Percentiles rank a stretch among this genome's conserved stretches.
phyloP scores from a whole-genome alignment of 78 protist species.

The Dictyostelium firmibasis region DNA sequence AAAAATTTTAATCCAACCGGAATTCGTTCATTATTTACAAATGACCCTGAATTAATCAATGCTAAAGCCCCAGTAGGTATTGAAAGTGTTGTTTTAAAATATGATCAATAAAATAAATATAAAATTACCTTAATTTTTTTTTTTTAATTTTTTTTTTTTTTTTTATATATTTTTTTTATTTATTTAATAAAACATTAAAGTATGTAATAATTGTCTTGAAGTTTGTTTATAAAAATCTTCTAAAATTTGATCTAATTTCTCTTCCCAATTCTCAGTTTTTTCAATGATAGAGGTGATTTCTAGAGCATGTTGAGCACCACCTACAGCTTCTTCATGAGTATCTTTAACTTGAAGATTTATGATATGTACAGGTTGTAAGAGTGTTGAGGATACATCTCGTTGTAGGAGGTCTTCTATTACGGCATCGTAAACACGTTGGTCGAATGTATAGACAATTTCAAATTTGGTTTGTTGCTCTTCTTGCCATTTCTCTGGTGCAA shows the following conservation, averaged over 20 bases:
- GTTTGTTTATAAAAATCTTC: slow-evolving; percentile 47
- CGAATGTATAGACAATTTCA: slow-evolving; percentile 77
- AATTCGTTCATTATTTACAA: background rate
- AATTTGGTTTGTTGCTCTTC: slow-evolving; percentile 38
- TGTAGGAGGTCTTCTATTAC: slow-evolving; percentile 74
- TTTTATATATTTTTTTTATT: background rate
- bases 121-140: too few species aligned
- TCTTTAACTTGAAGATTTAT: slow-evolving; percentile 79
- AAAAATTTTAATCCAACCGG: background rate
- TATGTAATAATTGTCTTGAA: slow-evolving; percentile 55
- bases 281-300: background rate
- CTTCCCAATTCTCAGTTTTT: slow-evolving; percentile 27
- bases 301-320: slow-evolving; percentile 77
- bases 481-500: slow-evolving; percentile 88
- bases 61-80: background rate
- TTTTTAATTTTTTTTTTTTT: background rate
- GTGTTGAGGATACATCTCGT: background rate
- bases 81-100: background rate
- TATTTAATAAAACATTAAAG: slow-evolving; percentile 43
- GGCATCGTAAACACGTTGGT: slow-evolving; percentile 71
- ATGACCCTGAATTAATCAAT: background rate
- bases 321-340: slow-evolving; percentile 78
- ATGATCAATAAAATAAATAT: too few species aligned
- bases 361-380: slow-evolving; percentile 55
- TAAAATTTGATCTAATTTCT: slow-evolving; percentile 33